phyloP scores from a whole-genome alignment of 129 eudicot species.

The Mikania micrantha region DNA sequence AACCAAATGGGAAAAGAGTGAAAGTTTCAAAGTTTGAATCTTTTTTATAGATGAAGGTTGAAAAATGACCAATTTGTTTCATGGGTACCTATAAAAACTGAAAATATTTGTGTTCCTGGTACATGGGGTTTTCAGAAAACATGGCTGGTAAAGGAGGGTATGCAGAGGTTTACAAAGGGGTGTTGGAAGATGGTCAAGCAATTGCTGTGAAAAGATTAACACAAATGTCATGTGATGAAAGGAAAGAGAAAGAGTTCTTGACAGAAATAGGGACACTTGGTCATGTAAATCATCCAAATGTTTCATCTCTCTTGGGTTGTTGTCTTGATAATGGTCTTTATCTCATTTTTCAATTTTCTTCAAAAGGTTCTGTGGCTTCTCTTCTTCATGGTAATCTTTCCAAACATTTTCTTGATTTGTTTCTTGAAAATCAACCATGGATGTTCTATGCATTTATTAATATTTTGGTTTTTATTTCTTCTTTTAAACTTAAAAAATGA shows the following conservation, averaged over 20 bases:
- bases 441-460: not conserved
- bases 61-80: conserved; percentile 7
- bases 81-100: conserved; percentile 10
- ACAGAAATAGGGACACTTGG: conserved; percentile 95
- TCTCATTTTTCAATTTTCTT: conserved; percentile 84
- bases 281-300: conserved; percentile 90
- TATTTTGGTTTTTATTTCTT: not conserved
- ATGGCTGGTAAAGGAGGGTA: conserved; percentile 96
- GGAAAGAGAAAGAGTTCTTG: conserved; percentile 90
- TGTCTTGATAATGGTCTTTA: conserved; percentile 94
- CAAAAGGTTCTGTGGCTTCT: conserved; percentile 95
- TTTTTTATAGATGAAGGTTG: not conserved
- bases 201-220: conserved; percentile 84
- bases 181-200: conserved; percentile 65
- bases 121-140: conserved; percentile 50
- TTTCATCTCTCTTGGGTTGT: conserved; percentile 82
- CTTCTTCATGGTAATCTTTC: conserved; percentile 77
- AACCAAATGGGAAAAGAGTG: not conserved
- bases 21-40: conserved; percentile 18
- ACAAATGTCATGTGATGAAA: conserved; percentile 64
- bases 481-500: not conserved
- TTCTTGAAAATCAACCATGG: not conserved
- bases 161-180: conserved; percentile 96
- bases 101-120: not conserved
- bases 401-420: not conserved